These are phyloP conservation scores for Dendrobium nobile DNA, from an alignment of 106 monocot genomes.

Conservation along the genomic window DNA sequence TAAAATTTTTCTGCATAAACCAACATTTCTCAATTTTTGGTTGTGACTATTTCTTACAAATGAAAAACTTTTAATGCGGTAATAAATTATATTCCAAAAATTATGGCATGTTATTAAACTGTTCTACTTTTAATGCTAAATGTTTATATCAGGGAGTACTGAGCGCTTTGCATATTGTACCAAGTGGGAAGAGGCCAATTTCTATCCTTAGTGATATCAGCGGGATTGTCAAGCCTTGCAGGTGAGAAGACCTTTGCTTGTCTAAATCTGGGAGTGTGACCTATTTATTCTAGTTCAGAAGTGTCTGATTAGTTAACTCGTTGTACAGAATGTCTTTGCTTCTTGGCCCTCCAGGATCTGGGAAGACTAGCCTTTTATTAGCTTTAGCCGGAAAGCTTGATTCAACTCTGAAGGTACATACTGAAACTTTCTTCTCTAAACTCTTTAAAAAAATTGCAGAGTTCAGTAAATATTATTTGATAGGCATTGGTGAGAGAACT, in stretches of 20 bases:
- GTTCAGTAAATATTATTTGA: not conserved
- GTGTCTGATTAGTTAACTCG: not conserved
- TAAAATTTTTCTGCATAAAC: not conserved
- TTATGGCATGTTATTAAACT: not conserved
- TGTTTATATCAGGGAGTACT: conserved; percentile 21
- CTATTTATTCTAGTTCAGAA: not conserved
- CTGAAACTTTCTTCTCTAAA: not conserved
- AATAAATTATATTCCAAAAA: too few relatives aligned
- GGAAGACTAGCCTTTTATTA: conserved; percentile 24
- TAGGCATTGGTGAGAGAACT: not conserved
- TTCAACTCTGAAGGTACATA: conserved; percentile 16
- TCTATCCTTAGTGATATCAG: conserved; percentile 25
- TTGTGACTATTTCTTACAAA: not conserved
- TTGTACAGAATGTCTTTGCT: conserved; percentile 23
- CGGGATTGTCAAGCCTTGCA: conserved; percentile 34
- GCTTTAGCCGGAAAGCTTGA: conserved; percentile 29
- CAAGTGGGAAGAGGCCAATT: conserved; percentile 28
- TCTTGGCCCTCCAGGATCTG: conserved; percentile 23
- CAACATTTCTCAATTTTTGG: not conserved
- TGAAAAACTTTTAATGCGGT: not conserved
- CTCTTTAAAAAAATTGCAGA: not conserved
- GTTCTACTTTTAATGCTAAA: conserved; percentile 2
- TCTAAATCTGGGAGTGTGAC: not conserved
- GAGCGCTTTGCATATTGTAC: conserved; percentile 11
- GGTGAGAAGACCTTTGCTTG: not conserved